phyloP scores from a whole-genome alignment of 768 basidiomycete species.

The Pleurotus pulmonarius region DNA sequence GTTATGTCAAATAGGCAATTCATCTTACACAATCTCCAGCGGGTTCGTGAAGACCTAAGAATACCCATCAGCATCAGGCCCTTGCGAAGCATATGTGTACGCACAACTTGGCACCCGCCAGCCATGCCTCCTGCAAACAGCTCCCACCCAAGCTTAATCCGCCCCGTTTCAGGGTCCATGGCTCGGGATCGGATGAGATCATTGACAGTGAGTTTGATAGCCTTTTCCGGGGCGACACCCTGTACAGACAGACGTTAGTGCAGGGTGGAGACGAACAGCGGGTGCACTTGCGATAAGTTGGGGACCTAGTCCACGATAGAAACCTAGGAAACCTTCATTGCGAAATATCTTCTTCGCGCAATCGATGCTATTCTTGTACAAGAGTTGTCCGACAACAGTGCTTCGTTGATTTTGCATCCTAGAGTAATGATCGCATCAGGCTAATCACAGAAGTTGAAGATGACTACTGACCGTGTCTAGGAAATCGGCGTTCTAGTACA shows the following conservation, averaged over 20 bases:
- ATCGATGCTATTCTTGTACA: conserved; percentile 96
- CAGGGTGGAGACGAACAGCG: neutral
- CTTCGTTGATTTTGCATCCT: conserved; percentile 98
- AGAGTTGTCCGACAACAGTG: conserved; percentile 92
- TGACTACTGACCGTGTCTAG: conserved; percentile 54
- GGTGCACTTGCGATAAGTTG: conserved; percentile 74
- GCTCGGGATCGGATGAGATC: conserved; percentile 80
- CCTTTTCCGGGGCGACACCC: conserved; percentile 97
- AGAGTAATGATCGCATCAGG: neutral
- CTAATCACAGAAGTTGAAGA: neutral
- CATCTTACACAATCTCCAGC: conserved; percentile 84
- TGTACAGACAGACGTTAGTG: conserved; percentile 24
- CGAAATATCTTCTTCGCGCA: conserved; percentile 91
- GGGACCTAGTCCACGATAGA: conserved; percentile 94
- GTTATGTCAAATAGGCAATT: conserved; percentile 2
- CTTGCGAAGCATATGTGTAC: conserved; percentile 26
- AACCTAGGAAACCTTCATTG: conserved; percentile 93
- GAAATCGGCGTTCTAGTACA: conserved; percentile 2
- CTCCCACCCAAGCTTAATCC: conserved; percentile 91
- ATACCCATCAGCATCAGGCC: conserved; percentile 10
- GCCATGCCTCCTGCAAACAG: conserved; percentile 87
- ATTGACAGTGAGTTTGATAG: conserved; percentile 97
- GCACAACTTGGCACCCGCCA: conserved; percentile 96
- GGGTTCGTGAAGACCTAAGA: conserved; percentile 94
- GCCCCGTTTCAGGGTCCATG: conserved; percentile 94